Conservation (phyloP, 306 rosid genomes). For the Pueraria montana region DNA sequence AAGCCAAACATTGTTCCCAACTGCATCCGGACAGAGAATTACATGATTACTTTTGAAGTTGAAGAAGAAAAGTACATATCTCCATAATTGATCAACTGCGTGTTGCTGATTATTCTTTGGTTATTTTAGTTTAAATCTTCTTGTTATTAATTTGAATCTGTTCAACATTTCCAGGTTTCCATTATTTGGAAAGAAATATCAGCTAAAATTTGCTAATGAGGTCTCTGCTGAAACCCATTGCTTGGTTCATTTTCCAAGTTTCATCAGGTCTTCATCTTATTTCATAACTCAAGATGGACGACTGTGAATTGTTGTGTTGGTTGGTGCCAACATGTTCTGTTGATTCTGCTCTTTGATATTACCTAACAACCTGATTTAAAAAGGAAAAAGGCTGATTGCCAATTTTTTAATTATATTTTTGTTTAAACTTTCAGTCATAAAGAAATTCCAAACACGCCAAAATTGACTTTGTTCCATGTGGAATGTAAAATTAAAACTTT, state of each 20-base stretch:
- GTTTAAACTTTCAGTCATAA: constrained; percentile 18
- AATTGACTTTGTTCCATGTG: constrained; percentile 11
- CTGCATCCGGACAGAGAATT: constrained; percentile 96
- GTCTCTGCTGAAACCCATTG: constrained; percentile 83
- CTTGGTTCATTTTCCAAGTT: constrained; percentile 97
- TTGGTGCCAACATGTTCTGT: constrained; percentile 26
- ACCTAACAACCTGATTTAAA: constrained; percentile 25
- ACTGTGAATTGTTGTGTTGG: constrained; percentile 36
- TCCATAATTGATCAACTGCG: constrained; percentile 31
- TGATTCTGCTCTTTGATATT: constrained; percentile 27
- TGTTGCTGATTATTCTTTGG: constrained; percentile 41
- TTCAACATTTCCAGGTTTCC: constrained; percentile 79
- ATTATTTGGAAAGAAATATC: constrained; percentile 94
- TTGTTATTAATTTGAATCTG: constrained; percentile 38
- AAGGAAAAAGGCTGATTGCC: constrained; percentile 25
- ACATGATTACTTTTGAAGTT: constrained; percentile 94
- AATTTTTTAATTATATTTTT: not conserved
- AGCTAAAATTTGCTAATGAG: constrained; percentile 85
- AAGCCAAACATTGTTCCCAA: constrained; percentile 98
- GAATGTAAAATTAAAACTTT: constrained; percentile 17
- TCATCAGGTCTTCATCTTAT: constrained; percentile 76
- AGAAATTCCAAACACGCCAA: constrained; percentile 26
- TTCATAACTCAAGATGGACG: constrained; percentile 42
- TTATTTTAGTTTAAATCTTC: constrained; percentile 26
- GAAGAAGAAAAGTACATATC: constrained; percentile 94